Evolutionary conservation across 495 filamentous ascomycete species (phyloP).

Genomic region (Jackrogersella multiformis): DNA sequence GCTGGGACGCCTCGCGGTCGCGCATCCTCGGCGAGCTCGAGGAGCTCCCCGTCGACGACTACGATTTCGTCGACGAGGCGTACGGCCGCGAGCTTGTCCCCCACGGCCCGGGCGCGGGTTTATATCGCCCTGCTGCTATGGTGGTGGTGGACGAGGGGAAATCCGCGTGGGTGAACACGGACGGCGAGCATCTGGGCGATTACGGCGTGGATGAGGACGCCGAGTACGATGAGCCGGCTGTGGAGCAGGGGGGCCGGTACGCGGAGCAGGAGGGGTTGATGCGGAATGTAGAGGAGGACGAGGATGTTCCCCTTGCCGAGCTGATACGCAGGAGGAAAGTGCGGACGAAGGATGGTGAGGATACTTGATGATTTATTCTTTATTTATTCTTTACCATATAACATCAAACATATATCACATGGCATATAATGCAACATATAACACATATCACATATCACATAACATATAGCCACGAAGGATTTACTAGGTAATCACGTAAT

Average conservation of each 20-base stretch:
- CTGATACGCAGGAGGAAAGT: constrained; percentile 63
- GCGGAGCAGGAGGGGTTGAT: not conserved
- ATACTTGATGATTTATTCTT: constrained; percentile 24
- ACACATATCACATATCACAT: no score
- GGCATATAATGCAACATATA: no score
- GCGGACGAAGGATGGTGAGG: constrained; percentile 39
- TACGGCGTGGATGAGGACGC: constrained; percentile 90
- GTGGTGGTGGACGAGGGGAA: constrained; percentile 58
- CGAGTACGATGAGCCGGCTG: constrained; percentile 70
- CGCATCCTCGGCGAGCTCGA: constrained; percentile 53
- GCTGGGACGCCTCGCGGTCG: constrained; percentile 32
- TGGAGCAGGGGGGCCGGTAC: not conserved
- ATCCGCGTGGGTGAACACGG: constrained; percentile 80
- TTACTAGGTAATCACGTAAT: no score
- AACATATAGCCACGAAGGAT: no score
- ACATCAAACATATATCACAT: no score
- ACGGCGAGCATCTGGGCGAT: constrained; percentile 85
- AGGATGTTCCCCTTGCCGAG: constrained; percentile 81
- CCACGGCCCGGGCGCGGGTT: no score
- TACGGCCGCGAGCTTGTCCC: constrained; percentile 46
- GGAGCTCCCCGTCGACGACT: constrained; percentile 49
- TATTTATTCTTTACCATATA: no score
- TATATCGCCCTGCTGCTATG: no score
- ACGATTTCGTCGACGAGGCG: constrained; percentile 43
- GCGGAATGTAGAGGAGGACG: constrained; percentile 53